Base-by-base conservation (phyloP, 129 eudicot species). In the Silybum marianum region DNA sequence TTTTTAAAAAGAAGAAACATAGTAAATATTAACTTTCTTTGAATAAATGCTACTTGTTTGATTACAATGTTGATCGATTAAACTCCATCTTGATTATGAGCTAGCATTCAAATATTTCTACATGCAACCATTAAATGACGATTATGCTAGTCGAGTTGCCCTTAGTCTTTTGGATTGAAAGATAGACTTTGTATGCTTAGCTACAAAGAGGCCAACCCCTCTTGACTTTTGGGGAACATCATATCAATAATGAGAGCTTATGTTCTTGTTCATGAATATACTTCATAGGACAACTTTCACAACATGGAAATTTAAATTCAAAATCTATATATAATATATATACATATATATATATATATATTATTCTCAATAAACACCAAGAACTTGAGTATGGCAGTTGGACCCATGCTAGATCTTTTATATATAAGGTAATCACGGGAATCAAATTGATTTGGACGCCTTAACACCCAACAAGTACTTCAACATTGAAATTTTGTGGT, bases 391-490 rank as follows among this genome's bases (percentile, higher is more conserved):
- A 78, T 10, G 9, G 51, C 13, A 32, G 46, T 69, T 78, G 69
- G 82, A 28, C 75, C 82, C 66, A 78, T 78, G 19, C 69, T 69
- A 78, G 82, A 30, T n/a, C 12, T 46, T 58, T 10, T 51, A 69
- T 28, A 28, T 69, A 5, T 78, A 7, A 42, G 18, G 16, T 44
- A 68, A 26, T 78, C 25, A 69, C 13, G 36, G 67, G 68, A 26
- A 69, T 16, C 34, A 28, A 69, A 26, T 46, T 69, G 76, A 79
- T 69, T 44, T 71, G 71, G 82, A 79, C 32, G 68, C 66, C 76
- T 69, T 7, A 79, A 78, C 81, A 24, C 7, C 60, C 38, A 4
- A 63, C 82, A 46, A 69, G 19, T n/a, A n/a, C n/a, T n/a, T 44
- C 40, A 10, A 44, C 18, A 78, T n/a, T 42, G 16, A 68, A 39